Evolutionary conservation across 2,329 filamentous ascomycete species (phyloP), one percentile per base, ranked within the genome.

Genomic region (Beauveria scarabaeidicola): DNA sequence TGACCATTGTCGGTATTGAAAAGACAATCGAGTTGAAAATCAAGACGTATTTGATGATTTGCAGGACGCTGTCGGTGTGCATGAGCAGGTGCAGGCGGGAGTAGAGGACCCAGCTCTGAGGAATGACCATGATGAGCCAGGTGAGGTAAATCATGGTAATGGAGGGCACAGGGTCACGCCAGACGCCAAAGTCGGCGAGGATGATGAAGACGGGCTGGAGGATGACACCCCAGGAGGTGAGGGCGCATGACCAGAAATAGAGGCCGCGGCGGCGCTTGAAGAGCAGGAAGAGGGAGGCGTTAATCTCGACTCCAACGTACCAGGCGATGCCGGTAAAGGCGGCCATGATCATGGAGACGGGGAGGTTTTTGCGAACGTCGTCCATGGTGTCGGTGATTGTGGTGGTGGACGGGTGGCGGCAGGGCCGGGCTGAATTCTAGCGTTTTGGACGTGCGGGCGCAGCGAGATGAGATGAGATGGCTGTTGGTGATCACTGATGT

Each of bases 11-110:
- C 0, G 78, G 77, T 0, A 80, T 68, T 63, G 84, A 78, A n/a
- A 84, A 69, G 7, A 83, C 62, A 40, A 83, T 65, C 27, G 75
- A 74, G 66, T 84, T 78, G 62, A 75, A 68, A 51, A 84, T 75
- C 61, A 87, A 83, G 76, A 86, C 80, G 61, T 65, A 73, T 3
- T 82, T 73, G 0, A 82, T 77, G n/a, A 72, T 73, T 2, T 74
- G 74, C 1, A 85, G 73, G 7, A 78, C 67, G 4, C 69, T 69
- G 10, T 75, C 58, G 73, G 80, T 79, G 23, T 75, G 77, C 6
- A 82, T 72, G 23, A 86, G 75, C 3, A 86, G 74, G 65, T 85
- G 81, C 2, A 86, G 74, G 9, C 83, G 77, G 2, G 82, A 85
- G 71, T 83, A 86, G 1, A 86, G 73, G 2, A 86, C 82, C 23